Evolutionary conservation across 1,284 basidiomycete genomes (phyloP).

Genomic region (Moesziomyces sp.): DNA sequence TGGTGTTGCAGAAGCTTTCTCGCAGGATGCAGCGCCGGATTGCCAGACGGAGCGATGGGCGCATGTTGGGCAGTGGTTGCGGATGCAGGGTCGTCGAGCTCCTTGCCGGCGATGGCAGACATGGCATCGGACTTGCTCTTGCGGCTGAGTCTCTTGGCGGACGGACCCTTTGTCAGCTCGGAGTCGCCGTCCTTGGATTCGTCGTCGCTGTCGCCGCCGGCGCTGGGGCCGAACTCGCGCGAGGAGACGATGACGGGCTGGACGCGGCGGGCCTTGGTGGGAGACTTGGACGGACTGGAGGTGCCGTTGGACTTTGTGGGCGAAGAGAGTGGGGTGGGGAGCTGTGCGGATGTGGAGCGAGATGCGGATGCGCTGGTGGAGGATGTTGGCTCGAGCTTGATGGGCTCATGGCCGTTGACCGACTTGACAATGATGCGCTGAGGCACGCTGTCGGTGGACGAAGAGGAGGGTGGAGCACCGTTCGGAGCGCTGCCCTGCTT

Average conservation of each 20-base stretch:
- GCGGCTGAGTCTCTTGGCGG: conserved; percentile 42
- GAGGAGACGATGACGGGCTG: conserved; percentile 46
- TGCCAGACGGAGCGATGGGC: conserved; percentile 13
- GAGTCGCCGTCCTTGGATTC: conserved; percentile 32
- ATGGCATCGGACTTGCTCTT: conserved; percentile 55
- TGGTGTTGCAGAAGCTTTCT: conserved; percentile 42
- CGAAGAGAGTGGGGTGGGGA: conserved; percentile 28
- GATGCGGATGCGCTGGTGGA: conserved; percentile 10
- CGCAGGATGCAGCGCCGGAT: conserved; percentile 41
- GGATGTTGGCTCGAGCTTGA: conserved; percentile 26
- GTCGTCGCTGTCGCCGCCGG: conserved; percentile 37
- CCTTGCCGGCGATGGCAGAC: conserved; percentile 28
- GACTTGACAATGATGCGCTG: conserved; percentile 50
- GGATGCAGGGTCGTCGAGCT: conserved; percentile 9
- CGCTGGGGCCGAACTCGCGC: conserved; percentile 42
- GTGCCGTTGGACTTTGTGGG: conserved; percentile 24
- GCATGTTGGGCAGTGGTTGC: conserved; percentile 2
- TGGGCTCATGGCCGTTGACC: conserved; percentile 44
- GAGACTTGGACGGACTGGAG: conserved; percentile 34
- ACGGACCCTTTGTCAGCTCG: conserved; percentile 25
- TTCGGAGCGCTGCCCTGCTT: conserved; percentile 9
- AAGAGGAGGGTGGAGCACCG: conserved; percentile 9
- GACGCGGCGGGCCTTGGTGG: conserved; percentile 30
- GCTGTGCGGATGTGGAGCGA: conserved; percentile 10
- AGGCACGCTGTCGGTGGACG: conserved; percentile 14